A percentile compares a stretch with the other conserved stretches of the same genome.
These are phyloP conservation scores for Aureobasidium sp. DNA, from an alignment of 2,329 filamentous ascomycete species.

Conservation along the genomic window DNA sequence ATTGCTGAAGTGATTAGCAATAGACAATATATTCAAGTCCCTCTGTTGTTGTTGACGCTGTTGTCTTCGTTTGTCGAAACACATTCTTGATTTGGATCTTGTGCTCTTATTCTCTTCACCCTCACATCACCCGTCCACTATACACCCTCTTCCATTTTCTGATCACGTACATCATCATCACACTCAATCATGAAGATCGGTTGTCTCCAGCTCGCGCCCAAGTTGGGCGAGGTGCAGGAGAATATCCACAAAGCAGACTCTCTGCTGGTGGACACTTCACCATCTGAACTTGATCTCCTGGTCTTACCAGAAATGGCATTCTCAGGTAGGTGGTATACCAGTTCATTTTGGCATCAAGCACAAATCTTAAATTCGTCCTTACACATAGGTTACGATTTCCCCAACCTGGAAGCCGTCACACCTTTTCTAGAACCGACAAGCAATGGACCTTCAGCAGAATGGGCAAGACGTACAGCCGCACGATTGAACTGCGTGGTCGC, in stretches of 20 bases:
- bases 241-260: conserved; percentile 62
- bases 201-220: conserved; percentile 63
- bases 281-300: conserved; percentile 54
- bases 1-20: not conserved
- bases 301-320: conserved; percentile 72
- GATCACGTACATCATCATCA: not conserved
- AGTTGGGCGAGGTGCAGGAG: conserved; percentile 60
- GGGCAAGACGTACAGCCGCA: conserved; percentile 60
- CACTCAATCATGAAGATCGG: conserved; percentile 51
- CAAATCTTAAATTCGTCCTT: not conserved
- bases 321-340: conserved; percentile 42
- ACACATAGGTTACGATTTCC: conserved; percentile 65
- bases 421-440: conserved; percentile 61
- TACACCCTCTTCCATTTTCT: not conserved
- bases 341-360: not conserved
- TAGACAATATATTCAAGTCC: not conserved
- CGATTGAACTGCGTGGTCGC: conserved; percentile 60
- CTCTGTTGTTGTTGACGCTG: not conserved
- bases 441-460: conserved; percentile 59
- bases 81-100: not conserved
- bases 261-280: conserved; percentile 43
- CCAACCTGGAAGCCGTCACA: conserved; percentile 56
- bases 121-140: not conserved
- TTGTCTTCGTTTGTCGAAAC: not conserved
- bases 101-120: not conserved